These are phyloP conservation scores for Podospora bellae-mahoneyi DNA, from an alignment of 495 filamentous ascomycete genomes.

Conservation along the genomic window DNA sequence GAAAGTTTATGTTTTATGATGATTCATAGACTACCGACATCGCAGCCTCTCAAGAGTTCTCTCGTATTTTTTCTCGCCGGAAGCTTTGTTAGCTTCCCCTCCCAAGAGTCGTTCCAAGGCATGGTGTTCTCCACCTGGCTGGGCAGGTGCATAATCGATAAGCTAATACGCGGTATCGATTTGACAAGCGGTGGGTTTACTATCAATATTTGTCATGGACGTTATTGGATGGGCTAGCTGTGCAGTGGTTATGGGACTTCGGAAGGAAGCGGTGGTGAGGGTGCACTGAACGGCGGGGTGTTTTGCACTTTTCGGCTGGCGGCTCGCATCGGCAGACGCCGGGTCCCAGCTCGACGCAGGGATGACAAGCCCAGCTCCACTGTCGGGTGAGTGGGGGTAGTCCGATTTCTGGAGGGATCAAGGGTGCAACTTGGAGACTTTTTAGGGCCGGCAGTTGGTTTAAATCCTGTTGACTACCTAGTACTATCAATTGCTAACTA, in stretches of 20 bases:
- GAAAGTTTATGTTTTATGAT: background rate
- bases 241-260: no score
- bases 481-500: no score
- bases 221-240: no score
- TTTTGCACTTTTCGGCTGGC: background rate
- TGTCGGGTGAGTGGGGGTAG: background rate
- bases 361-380: background rate
- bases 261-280: no score
- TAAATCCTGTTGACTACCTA: no score
- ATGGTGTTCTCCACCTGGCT: background rate
- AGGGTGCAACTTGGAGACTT: background rate
- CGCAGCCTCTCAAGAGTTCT: background rate
- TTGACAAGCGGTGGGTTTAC: background rate
- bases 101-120: background rate
- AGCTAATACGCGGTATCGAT: background rate
- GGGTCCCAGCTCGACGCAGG: background rate
- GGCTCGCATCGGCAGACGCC: background rate
- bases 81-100: background rate
- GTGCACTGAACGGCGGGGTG: no score
- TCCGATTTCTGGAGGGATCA: background rate
- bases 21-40: background rate
- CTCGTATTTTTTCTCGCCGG: background rate
- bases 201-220: no score
- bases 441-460: background rate
- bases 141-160: background rate